Conservation (phyloP, 805 yeast species). For the Myxozyma mucilagina region DNA sequence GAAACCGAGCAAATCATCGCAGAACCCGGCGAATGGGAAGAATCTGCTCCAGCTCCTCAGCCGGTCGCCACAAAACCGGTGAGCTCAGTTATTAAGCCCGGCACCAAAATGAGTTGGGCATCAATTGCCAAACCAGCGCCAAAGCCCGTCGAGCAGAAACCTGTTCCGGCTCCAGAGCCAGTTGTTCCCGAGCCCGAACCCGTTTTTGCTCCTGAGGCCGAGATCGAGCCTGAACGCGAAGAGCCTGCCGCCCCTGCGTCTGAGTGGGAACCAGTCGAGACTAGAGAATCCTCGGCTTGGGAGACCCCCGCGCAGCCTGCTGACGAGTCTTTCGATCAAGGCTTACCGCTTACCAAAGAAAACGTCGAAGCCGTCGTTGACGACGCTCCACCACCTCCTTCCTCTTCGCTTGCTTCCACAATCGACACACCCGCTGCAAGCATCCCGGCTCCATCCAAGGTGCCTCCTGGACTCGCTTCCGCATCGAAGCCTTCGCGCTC, state of each 20-base stretch:
- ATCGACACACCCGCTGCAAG: conserved; percentile 22
- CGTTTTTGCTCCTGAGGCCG: conserved; percentile 22
- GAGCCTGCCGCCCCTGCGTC: conserved; percentile 1
- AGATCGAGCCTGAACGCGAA: background rate
- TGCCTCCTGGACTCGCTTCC: conserved; percentile 30
- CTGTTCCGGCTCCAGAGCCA: conserved; percentile 25
- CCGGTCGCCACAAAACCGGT: conserved; percentile 8
- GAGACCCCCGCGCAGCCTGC: background rate
- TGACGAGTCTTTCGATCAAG: conserved; percentile 6
- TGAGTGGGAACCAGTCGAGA: background rate
- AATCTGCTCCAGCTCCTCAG: conserved; percentile 35
- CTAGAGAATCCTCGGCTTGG: conserved; percentile 15
- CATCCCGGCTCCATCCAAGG: conserved; percentile 28
- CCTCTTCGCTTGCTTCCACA: conserved; percentile 35
- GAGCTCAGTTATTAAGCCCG: conserved; percentile 32
- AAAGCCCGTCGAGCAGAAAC: conserved; percentile 17
- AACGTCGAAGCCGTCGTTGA: conserved; percentile 32
- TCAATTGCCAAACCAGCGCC: conserved; percentile 32
- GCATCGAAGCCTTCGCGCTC: conserved; percentile 23
- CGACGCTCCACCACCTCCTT: conserved; percentile 32
- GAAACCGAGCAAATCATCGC: background rate
- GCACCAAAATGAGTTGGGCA: conserved; percentile 33
- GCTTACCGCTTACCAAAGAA: conserved; percentile 29
- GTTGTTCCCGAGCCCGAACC: conserved; percentile 14
- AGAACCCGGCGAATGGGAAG: conserved; percentile 1